Evolutionary conservation across 1,284 basidiomycete species (phyloP), one percentile per base, ranked within the genome.

Genomic region (Crepidotus sp.): DNA sequence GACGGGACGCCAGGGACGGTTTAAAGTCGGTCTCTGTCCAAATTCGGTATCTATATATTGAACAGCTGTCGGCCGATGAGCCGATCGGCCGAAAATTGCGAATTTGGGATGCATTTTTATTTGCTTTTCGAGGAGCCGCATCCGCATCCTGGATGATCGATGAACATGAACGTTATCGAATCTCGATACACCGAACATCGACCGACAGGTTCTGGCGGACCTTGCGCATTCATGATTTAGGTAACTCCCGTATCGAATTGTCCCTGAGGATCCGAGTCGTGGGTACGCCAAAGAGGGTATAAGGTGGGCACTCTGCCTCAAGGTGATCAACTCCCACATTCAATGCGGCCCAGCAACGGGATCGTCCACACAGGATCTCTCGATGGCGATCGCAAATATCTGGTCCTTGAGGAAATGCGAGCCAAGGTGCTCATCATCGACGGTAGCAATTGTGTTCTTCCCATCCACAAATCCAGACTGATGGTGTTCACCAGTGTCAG

Each of bases 361-460:
- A 66, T 75, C 17, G 56, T 64, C 7, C 63, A 73, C 54, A 59
- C 58, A 33, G 56, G 54, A 46, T 49, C 37, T 27, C 36, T 45
- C 37, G 59, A 54, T 46, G 57, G 56, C 4, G 43, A 35, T 40
- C 50, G 58, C 10, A 50, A 57, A 9, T 57, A 67, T 53, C 62
- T 77, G 1, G 58, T 65, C 0, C 59, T 78, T 0, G 63, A 71
- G 43, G 61, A 72, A 41, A 63, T 74, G 11, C 54, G 31, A 1
- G 62, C 69, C 6, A 61, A 60, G 13, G 68, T 61, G 0, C 56
- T 68, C 33, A 62, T 77, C 1, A 57, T 76, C 1, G 76, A 77
- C 48, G 63, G 76, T 74, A 43, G 51, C 62, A 15, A 3, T 14
- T 30, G 29, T 14, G 14, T n/a, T 14, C 10, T 21, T 3, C 19